These are phyloP conservation scores for Byssoonygena ceratinophila DNA, from an alignment of 2,329 filamentous ascomycete species.

Conservation along the genomic window DNA sequence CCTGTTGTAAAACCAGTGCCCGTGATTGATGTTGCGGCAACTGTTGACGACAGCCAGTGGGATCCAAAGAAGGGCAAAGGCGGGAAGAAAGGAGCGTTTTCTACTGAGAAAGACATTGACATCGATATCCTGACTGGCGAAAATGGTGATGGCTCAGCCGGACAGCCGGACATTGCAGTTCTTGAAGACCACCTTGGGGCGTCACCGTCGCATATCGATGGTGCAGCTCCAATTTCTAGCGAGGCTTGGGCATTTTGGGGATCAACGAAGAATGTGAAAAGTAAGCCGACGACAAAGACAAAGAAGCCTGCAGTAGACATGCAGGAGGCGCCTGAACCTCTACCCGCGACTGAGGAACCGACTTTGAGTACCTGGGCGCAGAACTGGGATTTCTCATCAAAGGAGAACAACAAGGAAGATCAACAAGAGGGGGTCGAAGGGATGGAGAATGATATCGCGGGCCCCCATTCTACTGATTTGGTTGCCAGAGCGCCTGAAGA, in stretches of 20 bases:
- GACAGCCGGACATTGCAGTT: not conserved
- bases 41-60: not conserved
- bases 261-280: constrained; percentile 8
- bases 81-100: not conserved
- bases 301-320: constrained; percentile 1
- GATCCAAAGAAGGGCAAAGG: not conserved
- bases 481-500: constrained; percentile 17
- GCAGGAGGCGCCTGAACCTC: not conserved
- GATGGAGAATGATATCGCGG: constrained; percentile 24
- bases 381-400: constrained; percentile 34
- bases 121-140: not conserved
- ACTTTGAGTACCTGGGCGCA: constrained; percentile 22
- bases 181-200: not conserved
- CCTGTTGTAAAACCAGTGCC: constrained; percentile 24
- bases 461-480: constrained; percentile 14
- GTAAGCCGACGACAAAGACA: constrained; percentile 6
- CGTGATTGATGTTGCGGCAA: not conserved
- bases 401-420: constrained; percentile 42
- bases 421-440: constrained; percentile 38
- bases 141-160: not conserved
- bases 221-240: not conserved
- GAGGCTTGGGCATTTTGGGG: constrained; percentile 13
- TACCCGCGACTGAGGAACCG: constrained; percentile 5
- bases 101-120: not conserved
- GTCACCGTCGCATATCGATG: not conserved